Percentiles rank a stretch among this genome's conserved stretches.
Evolutionary conservation across 352 stramenopile species (phyloP).

Genomic region (Pythium dissotocum): DNA sequence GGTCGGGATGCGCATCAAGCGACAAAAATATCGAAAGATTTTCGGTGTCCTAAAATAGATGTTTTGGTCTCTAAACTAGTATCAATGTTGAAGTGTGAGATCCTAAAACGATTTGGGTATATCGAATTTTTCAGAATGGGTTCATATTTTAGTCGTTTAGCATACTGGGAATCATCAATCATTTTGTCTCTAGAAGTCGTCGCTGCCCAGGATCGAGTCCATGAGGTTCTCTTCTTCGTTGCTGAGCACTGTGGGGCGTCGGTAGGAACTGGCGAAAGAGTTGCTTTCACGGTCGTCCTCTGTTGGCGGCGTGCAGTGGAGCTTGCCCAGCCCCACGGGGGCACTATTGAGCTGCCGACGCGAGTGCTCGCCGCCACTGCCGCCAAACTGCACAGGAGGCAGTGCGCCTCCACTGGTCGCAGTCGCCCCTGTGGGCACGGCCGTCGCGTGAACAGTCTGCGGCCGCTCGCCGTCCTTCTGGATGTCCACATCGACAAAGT

Average conservation of each 20-base stretch:
- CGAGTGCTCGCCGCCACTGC: conserved; percentile 36
- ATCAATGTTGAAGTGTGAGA: conserved; percentile 15
- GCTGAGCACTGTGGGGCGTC: conserved; percentile 49
- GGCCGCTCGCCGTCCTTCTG: conserved; percentile 41
- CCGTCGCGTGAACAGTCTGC: conserved; percentile 57
- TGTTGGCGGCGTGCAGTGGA: conserved; percentile 55
- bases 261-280: conserved; percentile 7
- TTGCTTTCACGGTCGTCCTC: conserved; percentile 26
- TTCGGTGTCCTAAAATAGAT: neutral
- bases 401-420: conserved; percentile 20
- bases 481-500: conserved; percentile 63
- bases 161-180: neutral
- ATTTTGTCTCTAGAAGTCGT: conserved; percentile 27
- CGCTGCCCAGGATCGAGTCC: conserved; percentile 66
- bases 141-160: conserved; percentile 11
- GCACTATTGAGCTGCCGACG: conserved; percentile 67
- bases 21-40: conserved; percentile 20
- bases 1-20: conserved; percentile 8
- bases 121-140: neutral
- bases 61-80: neutral
- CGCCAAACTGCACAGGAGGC: conserved; percentile 46
- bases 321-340: conserved; percentile 60
- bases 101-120: neutral
- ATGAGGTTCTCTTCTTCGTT: conserved; percentile 86
- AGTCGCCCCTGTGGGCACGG: conserved; percentile 5